Conservation (phyloP, 805 yeast species). For the Saccharomycopsis sp. region DNA sequence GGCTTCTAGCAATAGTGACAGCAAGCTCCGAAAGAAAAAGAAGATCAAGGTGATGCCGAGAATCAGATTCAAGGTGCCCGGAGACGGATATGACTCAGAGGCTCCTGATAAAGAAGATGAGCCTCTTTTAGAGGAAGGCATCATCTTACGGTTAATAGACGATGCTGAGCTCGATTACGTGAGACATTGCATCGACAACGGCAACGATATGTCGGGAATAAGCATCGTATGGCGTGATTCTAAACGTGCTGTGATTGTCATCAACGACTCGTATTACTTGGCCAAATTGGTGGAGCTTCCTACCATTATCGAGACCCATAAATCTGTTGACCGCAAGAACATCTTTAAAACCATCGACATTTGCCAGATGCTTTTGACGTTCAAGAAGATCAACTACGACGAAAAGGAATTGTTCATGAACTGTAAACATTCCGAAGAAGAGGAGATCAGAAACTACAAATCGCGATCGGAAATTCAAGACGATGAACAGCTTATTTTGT, state of each 20-base stretch:
- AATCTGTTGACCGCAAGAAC: constrained; percentile 84
- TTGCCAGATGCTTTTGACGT: constrained; percentile 75
- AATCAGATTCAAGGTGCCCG: constrained; percentile 51
- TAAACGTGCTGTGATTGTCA: constrained; percentile 66
- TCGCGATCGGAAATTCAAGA: constrained; percentile 24
- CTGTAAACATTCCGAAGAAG: constrained; percentile 35
- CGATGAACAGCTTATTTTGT: constrained; percentile 19
- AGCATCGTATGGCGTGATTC: constrained; percentile 78
- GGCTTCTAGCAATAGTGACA: background rate
- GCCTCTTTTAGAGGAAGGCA: constrained; percentile 83
- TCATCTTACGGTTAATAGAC: constrained; percentile 65
- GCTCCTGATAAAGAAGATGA: constrained; percentile 96
- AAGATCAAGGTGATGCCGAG: constrained; percentile 48
- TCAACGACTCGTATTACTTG: constrained; percentile 27
- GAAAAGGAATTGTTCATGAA: constrained; percentile 38
- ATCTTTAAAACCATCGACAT: constrained; percentile 82
- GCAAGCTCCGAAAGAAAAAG: constrained; percentile 29
- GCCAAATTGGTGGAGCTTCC: constrained; percentile 89
- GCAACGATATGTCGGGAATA: constrained; percentile 58
- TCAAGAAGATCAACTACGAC: constrained; percentile 44
- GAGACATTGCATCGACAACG: constrained; percentile 60
- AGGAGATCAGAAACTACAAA: constrained; percentile 32
- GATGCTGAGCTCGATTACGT: constrained; percentile 57
- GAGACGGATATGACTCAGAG: constrained; percentile 95
- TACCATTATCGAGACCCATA: constrained; percentile 77